Percentiles rank a stretch among this genome's conserved stretches.
phyloP scores from a whole-genome alignment of 1,139 yeast genomes.

The Geotrichum cucujoidarum region DNA sequence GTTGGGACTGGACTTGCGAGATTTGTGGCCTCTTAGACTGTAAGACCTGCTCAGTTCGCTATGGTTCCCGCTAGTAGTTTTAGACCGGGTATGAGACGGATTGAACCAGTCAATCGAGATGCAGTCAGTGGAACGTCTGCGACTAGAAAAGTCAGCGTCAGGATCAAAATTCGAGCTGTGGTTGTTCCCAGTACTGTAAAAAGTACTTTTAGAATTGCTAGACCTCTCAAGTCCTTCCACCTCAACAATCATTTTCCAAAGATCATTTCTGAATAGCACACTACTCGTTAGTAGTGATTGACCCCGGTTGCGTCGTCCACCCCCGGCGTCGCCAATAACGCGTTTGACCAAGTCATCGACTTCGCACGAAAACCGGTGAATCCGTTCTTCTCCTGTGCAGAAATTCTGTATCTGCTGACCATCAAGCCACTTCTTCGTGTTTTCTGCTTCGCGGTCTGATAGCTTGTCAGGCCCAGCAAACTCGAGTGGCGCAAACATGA shows the following conservation, averaged over 20 bases:
- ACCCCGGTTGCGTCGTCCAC: conserved; percentile 26
- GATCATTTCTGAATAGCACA: conserved; percentile 27
- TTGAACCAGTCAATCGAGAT: conserved; percentile 14
- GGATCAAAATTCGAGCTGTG: conserved; percentile 6
- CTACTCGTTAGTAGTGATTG: conserved; percentile 31
- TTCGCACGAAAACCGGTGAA: conserved; percentile 38
- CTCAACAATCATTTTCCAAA: conserved; percentile 31
- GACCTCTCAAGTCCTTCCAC: conserved; percentile 26
- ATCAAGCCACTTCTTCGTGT: conserved; percentile 33
- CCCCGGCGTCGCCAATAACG: conserved; percentile 33
- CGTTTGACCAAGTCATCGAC: conserved; percentile 35
- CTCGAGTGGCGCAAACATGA: conserved; percentile 34
- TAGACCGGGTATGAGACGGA: conserved; percentile 9
- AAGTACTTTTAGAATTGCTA: conserved; percentile 9
- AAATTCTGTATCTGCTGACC: conserved; percentile 36
- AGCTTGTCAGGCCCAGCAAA: conserved; percentile 34
- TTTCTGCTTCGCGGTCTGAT: conserved; percentile 37
- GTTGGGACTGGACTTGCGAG: conserved; percentile 31
- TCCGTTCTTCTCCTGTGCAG: conserved; percentile 37
- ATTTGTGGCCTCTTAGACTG: conserved; percentile 25
- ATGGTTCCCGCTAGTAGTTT: conserved; percentile 13
- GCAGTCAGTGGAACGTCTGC: conserved; percentile 18
- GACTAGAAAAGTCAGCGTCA: conserved; percentile 12
- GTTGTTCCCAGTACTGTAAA: conserved; percentile 1
- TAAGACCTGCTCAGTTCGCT: conserved; percentile 20